Evolutionary conservation across 2,329 filamentous ascomycete genomes (phyloP).

Genomic region (Aspergillus neotritici): DNA sequence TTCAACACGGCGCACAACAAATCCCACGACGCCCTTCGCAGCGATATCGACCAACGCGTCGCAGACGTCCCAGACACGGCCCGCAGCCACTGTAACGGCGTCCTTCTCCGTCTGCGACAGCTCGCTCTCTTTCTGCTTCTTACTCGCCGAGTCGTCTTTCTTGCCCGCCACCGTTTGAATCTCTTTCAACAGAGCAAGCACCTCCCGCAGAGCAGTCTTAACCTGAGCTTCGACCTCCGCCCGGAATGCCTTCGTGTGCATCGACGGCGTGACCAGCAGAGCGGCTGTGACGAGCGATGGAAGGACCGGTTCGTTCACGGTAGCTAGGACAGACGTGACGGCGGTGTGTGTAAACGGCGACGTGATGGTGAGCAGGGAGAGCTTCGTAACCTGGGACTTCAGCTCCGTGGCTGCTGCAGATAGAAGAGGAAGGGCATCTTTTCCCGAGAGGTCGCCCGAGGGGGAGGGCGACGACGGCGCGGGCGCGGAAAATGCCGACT

Average conservation of each 20-base stretch:
- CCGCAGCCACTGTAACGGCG: slow-evolving; percentile 62
- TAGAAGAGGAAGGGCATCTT: slow-evolving; percentile 58
- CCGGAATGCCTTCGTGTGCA: slow-evolving; percentile 60
- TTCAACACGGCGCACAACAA: slow-evolving; percentile 66
- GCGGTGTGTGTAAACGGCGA: slow-evolving; percentile 79
- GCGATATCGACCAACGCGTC: slow-evolving; percentile 64
- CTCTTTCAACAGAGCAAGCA: slow-evolving; percentile 55
- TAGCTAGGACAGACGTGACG: slow-evolving; percentile 62
- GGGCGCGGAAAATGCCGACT: slow-evolving; percentile 29
- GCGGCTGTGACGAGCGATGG: slow-evolving; percentile 68
- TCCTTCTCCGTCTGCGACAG: slow-evolving; percentile 36
- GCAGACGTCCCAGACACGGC: slow-evolving; percentile 76
- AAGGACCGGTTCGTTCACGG: slow-evolving; percentile 67
- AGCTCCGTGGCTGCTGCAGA: slow-evolving; percentile 67
- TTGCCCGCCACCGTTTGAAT: slow-evolving; percentile 48
- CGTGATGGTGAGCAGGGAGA: slow-evolving; percentile 80
- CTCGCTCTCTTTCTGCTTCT: slow-evolving; percentile 22
- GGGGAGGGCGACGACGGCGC: slow-evolving; percentile 5
- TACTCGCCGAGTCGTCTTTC: slow-evolving; percentile 39
- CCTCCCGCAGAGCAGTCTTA: slow-evolving; percentile 56
- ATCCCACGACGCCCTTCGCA: slow-evolving; percentile 61
- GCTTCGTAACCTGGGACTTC: slow-evolving; percentile 76
- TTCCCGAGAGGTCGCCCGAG: slow-evolving; percentile 12
- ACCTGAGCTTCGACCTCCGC: slow-evolving; percentile 58
- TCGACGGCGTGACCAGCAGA: slow-evolving; percentile 56